These are phyloP conservation scores for Ascochyta lentis DNA, from an alignment of 2,329 filamentous ascomycete species.

Conservation along the genomic window DNA sequence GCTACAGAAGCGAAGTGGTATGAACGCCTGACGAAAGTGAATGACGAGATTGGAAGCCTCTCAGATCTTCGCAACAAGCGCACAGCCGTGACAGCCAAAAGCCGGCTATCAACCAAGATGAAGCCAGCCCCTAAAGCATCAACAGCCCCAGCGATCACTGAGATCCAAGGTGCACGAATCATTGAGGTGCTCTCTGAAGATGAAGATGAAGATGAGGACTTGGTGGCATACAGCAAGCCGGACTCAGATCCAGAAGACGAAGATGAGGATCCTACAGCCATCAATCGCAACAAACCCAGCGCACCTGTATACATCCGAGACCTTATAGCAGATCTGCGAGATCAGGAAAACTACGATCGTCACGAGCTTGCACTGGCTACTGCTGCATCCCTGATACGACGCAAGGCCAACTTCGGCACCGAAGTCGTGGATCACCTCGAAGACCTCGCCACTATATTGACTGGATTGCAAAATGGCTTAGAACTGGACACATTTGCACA, in stretches of 20 bases:
- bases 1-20: conserved; percentile 78
- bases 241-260: conserved; percentile 90
- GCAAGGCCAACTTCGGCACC: conserved; percentile 86
- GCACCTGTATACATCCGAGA: conserved; percentile 92
- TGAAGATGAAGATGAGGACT: conserved; percentile 62
- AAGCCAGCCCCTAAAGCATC: conserved; percentile 17
- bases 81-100: background rate
- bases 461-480: conserved; percentile 84
- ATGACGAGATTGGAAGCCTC: conserved; percentile 66
- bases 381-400: conserved; percentile 80
- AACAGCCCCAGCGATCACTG: conserved; percentile 25
- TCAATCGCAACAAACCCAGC: conserved; percentile 81
- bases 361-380: conserved; percentile 80
- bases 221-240: conserved; percentile 82
- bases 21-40: conserved; percentile 66
- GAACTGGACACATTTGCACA: conserved; percentile 77
- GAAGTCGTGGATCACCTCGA: conserved; percentile 86
- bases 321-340: conserved; percentile 77
- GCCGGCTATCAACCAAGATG: conserved; percentile 3
- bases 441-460: conserved; percentile 77
- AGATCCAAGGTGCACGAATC: conserved; percentile 53
- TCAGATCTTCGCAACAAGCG: conserved; percentile 22
- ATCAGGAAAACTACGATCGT: conserved; percentile 82
- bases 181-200: conserved; percentile 61
- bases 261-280: conserved; percentile 87